Conservation (phyloP, 2,329 filamentous ascomycete species). For the Xylaria digitata region DNA sequence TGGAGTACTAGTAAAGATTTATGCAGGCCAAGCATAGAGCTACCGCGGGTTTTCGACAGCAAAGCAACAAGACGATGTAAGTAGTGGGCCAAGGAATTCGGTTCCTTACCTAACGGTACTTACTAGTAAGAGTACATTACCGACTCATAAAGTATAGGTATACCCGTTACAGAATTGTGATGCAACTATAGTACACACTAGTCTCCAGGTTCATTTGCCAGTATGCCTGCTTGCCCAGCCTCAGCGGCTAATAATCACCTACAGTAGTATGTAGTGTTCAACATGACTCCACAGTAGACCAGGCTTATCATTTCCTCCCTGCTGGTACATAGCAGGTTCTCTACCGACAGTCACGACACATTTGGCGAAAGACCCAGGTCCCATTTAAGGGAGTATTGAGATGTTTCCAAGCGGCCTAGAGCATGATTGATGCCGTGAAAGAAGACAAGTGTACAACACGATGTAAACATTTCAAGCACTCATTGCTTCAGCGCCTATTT, state of each 20-base stretch:
- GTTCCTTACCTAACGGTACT: too few relatives aligned
- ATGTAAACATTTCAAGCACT: neutral
- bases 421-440: neutral
- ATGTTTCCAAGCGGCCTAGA: neutral
- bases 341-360: neutral
- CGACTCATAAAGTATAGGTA: too few relatives aligned
- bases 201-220: neutral
- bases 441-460: neutral
- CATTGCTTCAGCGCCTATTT: neutral
- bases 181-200: too few relatives aligned
- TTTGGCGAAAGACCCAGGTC: neutral
- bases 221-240: neutral
- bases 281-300: neutral
- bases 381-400: neutral
- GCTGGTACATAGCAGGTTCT: too few relatives aligned
- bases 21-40: neutral
- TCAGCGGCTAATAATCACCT: neutral
- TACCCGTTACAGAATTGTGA: slow-evolving; percentile 1
- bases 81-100: too few relatives aligned
- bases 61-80: too few relatives aligned
- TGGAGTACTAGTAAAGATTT: neutral
- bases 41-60: neutral
- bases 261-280: too few relatives aligned
- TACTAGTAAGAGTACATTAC: too few relatives aligned
- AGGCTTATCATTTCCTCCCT: neutral